Evolutionary conservation across 31 red algal genomes (phyloP).

Genomic region (Asparagopsis taxiformis): DNA sequence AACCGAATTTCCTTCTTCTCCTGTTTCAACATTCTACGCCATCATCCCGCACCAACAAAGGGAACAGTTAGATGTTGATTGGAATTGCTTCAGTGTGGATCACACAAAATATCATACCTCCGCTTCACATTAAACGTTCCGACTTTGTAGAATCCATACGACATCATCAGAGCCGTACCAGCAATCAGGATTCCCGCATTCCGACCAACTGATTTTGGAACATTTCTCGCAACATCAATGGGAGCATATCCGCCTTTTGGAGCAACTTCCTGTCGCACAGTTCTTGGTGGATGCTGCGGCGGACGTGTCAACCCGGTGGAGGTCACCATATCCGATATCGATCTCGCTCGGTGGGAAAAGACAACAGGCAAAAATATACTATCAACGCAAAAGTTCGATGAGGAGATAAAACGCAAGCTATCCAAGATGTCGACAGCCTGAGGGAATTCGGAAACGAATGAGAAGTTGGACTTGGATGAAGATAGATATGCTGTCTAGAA

Average conservation of each 20-base stretch:
- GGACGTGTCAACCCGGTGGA: conserved; percentile 41
- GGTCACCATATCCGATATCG: conserved; percentile 4
- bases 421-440: too few relatives aligned
- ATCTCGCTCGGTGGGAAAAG: background rate
- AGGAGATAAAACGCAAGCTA: too few relatives aligned
- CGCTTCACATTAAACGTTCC: conserved; percentile 86
- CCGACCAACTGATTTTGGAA: conserved; percentile 77
- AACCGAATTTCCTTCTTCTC: conserved; percentile 79
- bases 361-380: too few relatives aligned
- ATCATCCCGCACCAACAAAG: conserved; percentile 10
- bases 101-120: conserved; percentile 29
- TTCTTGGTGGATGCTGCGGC: conserved; percentile 79
- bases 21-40: conserved; percentile 55
- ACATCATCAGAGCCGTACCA: conserved; percentile 68
- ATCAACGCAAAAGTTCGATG: too few relatives aligned
- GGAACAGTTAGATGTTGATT: background rate
- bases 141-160: conserved; percentile 76
- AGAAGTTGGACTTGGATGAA: too few relatives aligned
- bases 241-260: conserved; percentile 90
- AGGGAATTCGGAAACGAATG: too few relatives aligned
- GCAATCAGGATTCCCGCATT: conserved; percentile 60
- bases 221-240: conserved; percentile 85
- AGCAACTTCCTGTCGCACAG: conserved; percentile 83
- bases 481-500: too few relatives aligned
- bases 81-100: background rate